A percentile compares a stretch with the other conserved stretches of the same genome.
phyloP scores from a whole-genome alignment of 257 asterid species.

The Gynochthodes officinalis region DNA sequence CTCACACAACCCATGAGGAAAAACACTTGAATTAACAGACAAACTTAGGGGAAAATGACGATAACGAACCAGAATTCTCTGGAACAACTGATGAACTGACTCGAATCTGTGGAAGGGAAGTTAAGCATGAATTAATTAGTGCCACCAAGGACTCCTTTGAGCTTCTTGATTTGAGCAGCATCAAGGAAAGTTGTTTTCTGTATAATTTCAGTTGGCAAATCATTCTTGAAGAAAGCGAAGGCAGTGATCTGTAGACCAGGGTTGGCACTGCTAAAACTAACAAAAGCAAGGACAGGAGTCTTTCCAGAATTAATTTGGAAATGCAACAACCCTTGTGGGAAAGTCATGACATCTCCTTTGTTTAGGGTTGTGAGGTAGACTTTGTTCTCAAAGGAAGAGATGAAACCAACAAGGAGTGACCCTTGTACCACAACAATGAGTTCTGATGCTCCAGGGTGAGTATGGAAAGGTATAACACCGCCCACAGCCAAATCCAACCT shows the following conservation, averaged over 20 bases:
- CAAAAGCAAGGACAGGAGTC: slow-evolving; percentile 42
- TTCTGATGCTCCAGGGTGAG: slow-evolving; percentile 66
- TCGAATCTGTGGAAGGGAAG: background rate
- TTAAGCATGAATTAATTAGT: slow-evolving; percentile 30
- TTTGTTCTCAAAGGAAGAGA: slow-evolving; percentile 54
- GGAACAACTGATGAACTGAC: no score
- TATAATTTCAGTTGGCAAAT: slow-evolving; percentile 68
- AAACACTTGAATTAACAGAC: background rate
- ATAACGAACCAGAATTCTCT: background rate
- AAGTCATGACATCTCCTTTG: slow-evolving; percentile 68
- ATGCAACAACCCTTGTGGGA: slow-evolving; percentile 76
- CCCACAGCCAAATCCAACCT: slow-evolving; percentile 55
- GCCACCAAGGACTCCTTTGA: slow-evolving; percentile 82
- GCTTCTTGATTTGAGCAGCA: slow-evolving; percentile 71
- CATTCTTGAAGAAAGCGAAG: slow-evolving; percentile 68
- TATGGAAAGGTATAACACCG: slow-evolving; percentile 81
- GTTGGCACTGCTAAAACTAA: slow-evolving; percentile 49
- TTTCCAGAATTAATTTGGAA: slow-evolving; percentile 67
- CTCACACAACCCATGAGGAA: background rate
- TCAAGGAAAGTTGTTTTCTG: slow-evolving; percentile 61
- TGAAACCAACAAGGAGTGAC: slow-evolving; percentile 54
- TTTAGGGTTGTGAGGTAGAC: slow-evolving; percentile 46
- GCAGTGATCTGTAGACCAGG: slow-evolving; percentile 73
- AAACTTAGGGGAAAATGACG: background rate
- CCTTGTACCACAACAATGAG: slow-evolving; percentile 31